Evolutionary conservation across 1,284 basidiomycete species (phyloP).

Genomic region (Marasmius sp.): DNA sequence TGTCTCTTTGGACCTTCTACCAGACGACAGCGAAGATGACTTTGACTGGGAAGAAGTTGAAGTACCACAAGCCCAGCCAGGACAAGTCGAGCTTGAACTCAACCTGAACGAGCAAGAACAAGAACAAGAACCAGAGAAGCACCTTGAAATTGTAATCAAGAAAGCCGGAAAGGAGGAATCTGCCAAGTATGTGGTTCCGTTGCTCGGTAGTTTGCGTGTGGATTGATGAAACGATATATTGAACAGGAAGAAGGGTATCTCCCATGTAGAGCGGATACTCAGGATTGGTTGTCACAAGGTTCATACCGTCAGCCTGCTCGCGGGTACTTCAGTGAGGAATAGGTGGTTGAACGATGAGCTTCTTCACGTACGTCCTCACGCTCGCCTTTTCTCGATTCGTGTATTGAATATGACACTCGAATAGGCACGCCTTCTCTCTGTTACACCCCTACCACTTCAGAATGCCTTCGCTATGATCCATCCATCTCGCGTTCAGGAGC

Average conservation of each 20-base stretch:
- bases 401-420: conserved; percentile 11
- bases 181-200: conserved; percentile 29
- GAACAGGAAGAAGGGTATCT: conserved; percentile 50
- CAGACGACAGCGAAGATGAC: conserved; percentile 48
- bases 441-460: conserved; percentile 79
- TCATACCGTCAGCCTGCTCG: conserved; percentile 80
- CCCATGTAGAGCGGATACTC: conserved; percentile 65
- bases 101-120: conserved; percentile 11
- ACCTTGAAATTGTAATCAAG: conserved; percentile 59
- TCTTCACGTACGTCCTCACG: conserved; percentile 63
- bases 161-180: conserved; percentile 36
- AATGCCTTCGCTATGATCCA: conserved; percentile 79
- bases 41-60: conserved; percentile 65
- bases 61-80: conserved; percentile 34
- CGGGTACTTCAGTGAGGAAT: conserved; percentile 79
- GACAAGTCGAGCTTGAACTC: neutral
- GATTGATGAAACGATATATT: conserved; percentile 1
- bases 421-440: conserved; percentile 83
- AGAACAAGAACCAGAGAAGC: conserved; percentile 26
- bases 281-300: conserved; percentile 85
- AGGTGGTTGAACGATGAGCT: conserved; percentile 82
- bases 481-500: conserved; percentile 81
- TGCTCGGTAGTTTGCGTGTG: neutral
- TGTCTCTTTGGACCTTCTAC: neutral
- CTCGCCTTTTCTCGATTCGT: neutral